These are phyloP conservation scores for Microcyclosporella mali DNA, from an alignment of 2,329 filamentous ascomycete species.

Conservation along the genomic window DNA sequence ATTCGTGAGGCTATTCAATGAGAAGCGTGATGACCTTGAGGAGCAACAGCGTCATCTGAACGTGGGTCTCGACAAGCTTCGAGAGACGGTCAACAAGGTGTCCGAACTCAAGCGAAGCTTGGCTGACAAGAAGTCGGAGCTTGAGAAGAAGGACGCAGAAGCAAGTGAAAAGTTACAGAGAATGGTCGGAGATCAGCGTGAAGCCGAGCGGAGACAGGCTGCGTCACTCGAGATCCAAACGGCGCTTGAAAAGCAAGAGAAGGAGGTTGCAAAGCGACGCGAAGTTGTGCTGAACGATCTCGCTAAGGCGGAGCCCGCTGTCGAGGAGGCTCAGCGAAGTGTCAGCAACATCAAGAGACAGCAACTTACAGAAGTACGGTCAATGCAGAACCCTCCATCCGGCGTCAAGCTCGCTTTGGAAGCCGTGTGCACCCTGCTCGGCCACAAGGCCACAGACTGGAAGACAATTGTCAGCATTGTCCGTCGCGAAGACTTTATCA, in stretches of 20 bases:
- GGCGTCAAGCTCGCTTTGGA: slow-evolving; percentile 90
- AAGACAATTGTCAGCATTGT: slow-evolving; percentile 84
- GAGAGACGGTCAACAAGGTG: slow-evolving; percentile 96
- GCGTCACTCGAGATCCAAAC: slow-evolving; percentile 84
- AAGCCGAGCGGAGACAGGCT: slow-evolving; percentile 85
- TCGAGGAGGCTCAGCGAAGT: slow-evolving; percentile 86
- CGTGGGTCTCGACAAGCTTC: slow-evolving; percentile 92
- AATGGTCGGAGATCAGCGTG: slow-evolving; percentile 92
- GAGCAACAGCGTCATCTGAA: slow-evolving; percentile 98
- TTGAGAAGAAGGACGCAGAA: slow-evolving; percentile 89
- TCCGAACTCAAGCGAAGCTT: slow-evolving; percentile 83
- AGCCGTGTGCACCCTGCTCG: slow-evolving; percentile 90
- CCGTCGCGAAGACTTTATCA: slow-evolving; percentile 91
- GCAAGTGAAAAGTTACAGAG: slow-evolving; percentile 95
- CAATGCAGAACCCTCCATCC: slow-evolving; percentile 86
- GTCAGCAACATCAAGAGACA: slow-evolving; percentile 98
- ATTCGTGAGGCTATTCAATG: slow-evolving; percentile 93
- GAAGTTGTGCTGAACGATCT: slow-evolving; percentile 83
- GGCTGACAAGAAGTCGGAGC: slow-evolving; percentile 86
- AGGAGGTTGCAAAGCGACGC: slow-evolving; percentile 73
- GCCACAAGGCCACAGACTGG: slow-evolving; percentile 86
- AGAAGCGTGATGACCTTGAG: slow-evolving; percentile 96
- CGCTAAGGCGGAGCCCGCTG: slow-evolving; percentile 85
- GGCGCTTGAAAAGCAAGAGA: slow-evolving; percentile 81
- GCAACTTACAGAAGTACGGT: slow-evolving; percentile 93